Base-by-base conservation (phyloP, 495 filamentous ascomycete species). In the Daldinia grandis region DNA sequence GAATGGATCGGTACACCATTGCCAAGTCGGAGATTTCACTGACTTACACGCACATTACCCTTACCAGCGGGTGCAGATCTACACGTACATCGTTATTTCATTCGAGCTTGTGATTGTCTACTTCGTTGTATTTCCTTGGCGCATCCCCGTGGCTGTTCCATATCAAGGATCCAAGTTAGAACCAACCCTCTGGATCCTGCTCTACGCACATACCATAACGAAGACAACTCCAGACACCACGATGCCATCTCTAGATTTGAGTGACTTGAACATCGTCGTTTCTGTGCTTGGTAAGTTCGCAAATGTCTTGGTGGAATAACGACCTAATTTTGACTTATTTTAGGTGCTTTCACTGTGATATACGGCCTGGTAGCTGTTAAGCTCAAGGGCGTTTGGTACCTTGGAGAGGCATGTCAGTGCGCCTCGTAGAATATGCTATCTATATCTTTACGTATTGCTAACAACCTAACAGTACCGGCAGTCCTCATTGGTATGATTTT, bases 331-430 rank as follows among this genome's bases (percentile, higher is more conserved):
- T 73, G 15, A 69, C 24, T 19, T 56, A 15, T 31, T 60, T 6
- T 63, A 71, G 80, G 81, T 50, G 71, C 74, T 49, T 82, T 82
- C 64, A 78, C 74, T 37, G 64, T 81, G 12, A 42, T 80, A 38
- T 81, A 84, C 60, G 85, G 85, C 28, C 77, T 86, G 68, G 77
- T 87, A 31, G 86, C 86, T 5, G 76, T 84, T 28, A 81, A 84
- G 62, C 74, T 88, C 66, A 87, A 87, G 67, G 81, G 80, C 25
- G 75, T 71, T 64, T 87, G 85, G 85, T 87, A 85, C 67, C 80
- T 88, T 3, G 86, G 86, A 8, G 86, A 88, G 79, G 86, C 86
- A 37, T 78, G 86, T 88, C 64, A 62, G 84, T 78, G 19, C 9
- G 27, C 1, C 38, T 55, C 28, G 37, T 14, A 25, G 37, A n/a